Base-by-base conservation (phyloP, 768 basidiomycete genomes). In the Collybiopsis luxurians region DNA sequence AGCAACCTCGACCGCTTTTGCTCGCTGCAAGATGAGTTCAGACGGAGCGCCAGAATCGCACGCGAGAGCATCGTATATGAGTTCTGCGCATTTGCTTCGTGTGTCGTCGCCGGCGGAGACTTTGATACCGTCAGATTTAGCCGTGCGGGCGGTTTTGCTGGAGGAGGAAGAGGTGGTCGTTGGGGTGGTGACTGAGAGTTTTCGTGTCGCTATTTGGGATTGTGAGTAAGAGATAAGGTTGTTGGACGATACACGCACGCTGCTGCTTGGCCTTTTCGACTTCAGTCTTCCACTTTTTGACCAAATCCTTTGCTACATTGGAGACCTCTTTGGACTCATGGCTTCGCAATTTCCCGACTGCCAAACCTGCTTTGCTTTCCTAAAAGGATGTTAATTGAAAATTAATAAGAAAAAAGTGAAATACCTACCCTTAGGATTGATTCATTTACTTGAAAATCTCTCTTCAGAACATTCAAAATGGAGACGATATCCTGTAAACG, bases 301-400 rank as follows among this genome's bases (percentile, higher is more conserved):
- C 95, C 44, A 95, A 76, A 61, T 93, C 92, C 70, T 95, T 96
- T 17, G 95, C 92, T 5, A 90, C 75, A 61, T 92, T 89, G 7
- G 91, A 69, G 9, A 97, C 85, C 11, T 85, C 80, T 64, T 88
- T 90, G 12, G 81, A 75, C 0, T 80, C 74, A 70, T 94, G 88
- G 28, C 80, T 78, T 46, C 94, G 83, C 17, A 95, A 80, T 74
- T 95, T 95, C 52, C 93, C 92, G 2, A 97, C 92, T 0, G 92
- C 90, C n/a, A 96, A 74, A 48, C 94, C 94, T 3, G 87, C 89
- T 71, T 90, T 95, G 70, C 92, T 95, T 73, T 95, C 93, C 94
- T 95, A 61, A 45, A 54, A 40, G 57, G 59, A 63, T 66, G 60
- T 54, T 62, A 65, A 69, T 58, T 56, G 62, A 61, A 60, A 62